These are phyloP conservation scores for Phialophora tarda DNA, from an alignment of 2,329 filamentous ascomycete genomes.

Conservation along the genomic window DNA sequence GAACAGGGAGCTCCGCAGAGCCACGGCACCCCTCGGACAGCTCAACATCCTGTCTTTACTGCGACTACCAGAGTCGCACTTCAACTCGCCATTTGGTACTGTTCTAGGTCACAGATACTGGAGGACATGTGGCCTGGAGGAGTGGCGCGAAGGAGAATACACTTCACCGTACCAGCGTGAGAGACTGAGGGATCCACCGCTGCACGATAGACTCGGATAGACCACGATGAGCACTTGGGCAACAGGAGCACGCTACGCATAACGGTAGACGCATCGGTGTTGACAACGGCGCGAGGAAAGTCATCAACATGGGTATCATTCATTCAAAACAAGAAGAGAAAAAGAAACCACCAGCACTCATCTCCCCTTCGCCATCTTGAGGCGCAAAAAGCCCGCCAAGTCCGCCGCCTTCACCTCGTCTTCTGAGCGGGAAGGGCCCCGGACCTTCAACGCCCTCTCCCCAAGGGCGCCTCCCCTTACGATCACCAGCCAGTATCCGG, in stretches of 20 bases:
- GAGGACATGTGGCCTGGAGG: constrained; percentile 22
- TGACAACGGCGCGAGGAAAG: background rate
- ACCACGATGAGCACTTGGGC: background rate
- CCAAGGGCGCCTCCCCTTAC: constrained; percentile 62
- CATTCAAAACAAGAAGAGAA: constrained; percentile 3
- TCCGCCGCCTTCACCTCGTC: constrained; percentile 79
- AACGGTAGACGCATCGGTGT: background rate
- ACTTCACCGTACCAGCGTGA: background rate
- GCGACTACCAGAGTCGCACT: constrained; percentile 18
- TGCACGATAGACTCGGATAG: background rate
- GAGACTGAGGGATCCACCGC: no score
- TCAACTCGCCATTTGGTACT: constrained; percentile 14
- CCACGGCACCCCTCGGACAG: constrained; percentile 17
- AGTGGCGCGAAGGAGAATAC: background rate
- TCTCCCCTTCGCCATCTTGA: constrained; percentile 32
- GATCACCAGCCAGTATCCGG: constrained; percentile 78
- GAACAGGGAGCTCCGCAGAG: background rate
- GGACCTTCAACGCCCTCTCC: constrained; percentile 76
- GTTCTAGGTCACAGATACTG: background rate
- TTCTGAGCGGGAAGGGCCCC: constrained; percentile 76
- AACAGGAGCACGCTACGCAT: background rate
- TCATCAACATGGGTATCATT: constrained; percentile 15
- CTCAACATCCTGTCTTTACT: constrained; percentile 27
- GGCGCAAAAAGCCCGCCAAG: constrained; percentile 73
- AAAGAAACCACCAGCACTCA: constrained; percentile 15